These are phyloP conservation scores for Camellia japonica DNA, from an alignment of 148 eudicot species.

Conservation along the genomic window DNA sequence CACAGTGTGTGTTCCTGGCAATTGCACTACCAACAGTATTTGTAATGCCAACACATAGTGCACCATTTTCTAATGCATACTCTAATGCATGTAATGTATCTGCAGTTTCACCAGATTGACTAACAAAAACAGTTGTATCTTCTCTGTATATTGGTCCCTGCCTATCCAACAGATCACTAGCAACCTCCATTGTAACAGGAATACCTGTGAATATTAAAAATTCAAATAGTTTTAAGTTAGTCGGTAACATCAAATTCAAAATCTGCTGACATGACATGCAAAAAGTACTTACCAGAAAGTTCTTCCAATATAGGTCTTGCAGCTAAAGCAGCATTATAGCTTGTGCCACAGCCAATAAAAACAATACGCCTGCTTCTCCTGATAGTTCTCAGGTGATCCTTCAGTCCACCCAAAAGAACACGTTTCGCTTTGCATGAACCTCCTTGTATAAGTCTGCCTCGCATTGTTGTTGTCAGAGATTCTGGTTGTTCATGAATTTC, in stretches of 20 bases:
- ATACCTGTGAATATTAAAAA: conserved; percentile 48
- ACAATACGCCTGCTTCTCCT: conserved; percentile 94
- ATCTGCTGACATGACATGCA: conserved; percentile 12
- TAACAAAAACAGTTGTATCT: conserved; percentile 94
- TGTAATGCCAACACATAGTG: conserved; percentile 94
- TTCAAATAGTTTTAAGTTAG: neutral
- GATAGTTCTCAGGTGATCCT: conserved; percentile 92
- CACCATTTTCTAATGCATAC: conserved; percentile 92
- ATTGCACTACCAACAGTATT: conserved; percentile 98
- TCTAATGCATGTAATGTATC: conserved; percentile 90
- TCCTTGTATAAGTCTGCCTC: conserved; percentile 95
- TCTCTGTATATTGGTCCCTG: conserved; percentile 98
- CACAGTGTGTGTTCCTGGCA: conserved; percentile 90
- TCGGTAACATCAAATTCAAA: neutral
- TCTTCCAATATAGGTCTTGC: conserved; percentile 94
- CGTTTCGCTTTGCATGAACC: conserved; percentile 83
- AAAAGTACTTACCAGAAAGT: conserved; percentile 72
- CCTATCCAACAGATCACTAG: conserved; percentile 97
- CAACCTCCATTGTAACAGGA: conserved; percentile 96
- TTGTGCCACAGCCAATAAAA: conserved; percentile 97
- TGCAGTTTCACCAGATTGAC: conserved; percentile 99
- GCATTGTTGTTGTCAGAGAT: conserved; percentile 88
- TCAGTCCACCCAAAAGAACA: conserved; percentile 88
- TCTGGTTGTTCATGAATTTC: too few species aligned
- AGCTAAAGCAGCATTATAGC: conserved; percentile 98